Conservation (phyloP, 2,329 filamentous ascomycete genomes). For the Aspergillus uvarum region DNA sequence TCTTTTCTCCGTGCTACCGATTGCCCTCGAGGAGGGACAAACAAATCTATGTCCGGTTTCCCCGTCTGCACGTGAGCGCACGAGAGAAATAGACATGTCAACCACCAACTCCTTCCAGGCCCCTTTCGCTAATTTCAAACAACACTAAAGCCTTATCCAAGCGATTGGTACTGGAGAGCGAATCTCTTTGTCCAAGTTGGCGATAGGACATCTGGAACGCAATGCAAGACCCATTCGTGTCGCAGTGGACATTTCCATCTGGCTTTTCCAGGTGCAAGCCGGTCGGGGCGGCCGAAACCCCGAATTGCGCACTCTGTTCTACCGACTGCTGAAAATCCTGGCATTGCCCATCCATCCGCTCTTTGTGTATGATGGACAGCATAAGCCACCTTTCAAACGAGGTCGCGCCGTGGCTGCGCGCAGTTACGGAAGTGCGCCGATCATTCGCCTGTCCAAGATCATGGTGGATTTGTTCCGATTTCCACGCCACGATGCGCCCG, state of each 20-base stretch:
- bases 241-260: conserved; percentile 93
- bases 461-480: conserved; percentile 84
- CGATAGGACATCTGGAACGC: conserved; percentile 71
- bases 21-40: neutral
- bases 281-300: conserved; percentile 85
- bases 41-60: conserved; percentile 3
- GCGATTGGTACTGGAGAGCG: conserved; percentile 81
- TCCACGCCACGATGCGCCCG: conserved; percentile 79
- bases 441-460: conserved; percentile 73
- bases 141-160: conserved; percentile 70
- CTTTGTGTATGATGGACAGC: conserved; percentile 85
- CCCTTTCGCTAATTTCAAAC: too few relatives aligned
- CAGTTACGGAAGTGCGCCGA: conserved; percentile 63
- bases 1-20: neutral
- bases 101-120: neutral
- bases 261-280: conserved; percentile 91
- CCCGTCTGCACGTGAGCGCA: neutral
- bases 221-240: conserved; percentile 74
- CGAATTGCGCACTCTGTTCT: conserved; percentile 87
- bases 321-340: conserved; percentile 76
- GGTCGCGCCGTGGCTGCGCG: conserved; percentile 63
- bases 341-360: conserved; percentile 77
- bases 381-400: conserved; percentile 84
- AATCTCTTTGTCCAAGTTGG: conserved; percentile 77
- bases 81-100: neutral